Percentiles rank a stretch among this genome's conserved stretches.
phyloP scores from a whole-genome alignment of 148 eudicot species.

The Vaccinium corymbosum region DNA sequence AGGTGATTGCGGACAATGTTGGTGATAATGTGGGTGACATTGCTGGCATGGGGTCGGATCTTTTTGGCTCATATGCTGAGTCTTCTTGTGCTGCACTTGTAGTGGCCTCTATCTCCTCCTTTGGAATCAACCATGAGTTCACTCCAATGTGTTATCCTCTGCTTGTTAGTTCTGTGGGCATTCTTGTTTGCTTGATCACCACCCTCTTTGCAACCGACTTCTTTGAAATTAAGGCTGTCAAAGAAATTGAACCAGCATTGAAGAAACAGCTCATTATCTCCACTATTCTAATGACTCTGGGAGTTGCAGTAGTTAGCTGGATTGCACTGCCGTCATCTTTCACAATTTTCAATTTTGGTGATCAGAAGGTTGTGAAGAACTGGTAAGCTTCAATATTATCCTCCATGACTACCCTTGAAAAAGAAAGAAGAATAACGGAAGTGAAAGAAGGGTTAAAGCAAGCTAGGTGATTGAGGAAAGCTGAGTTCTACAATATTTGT shows the following conservation, averaged over 20 bases:
- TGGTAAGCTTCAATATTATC: slow-evolving; percentile 42
- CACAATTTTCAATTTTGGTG: slow-evolving; percentile 73
- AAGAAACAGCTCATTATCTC: slow-evolving; percentile 80
- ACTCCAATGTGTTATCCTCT: slow-evolving; percentile 58
- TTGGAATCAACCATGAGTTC: slow-evolving; percentile 56
- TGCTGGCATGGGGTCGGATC: slow-evolving; percentile 86
- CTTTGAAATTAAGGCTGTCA: slow-evolving; percentile 66
- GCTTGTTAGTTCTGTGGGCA: slow-evolving; percentile 57
- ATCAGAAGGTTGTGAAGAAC: slow-evolving; percentile 67
- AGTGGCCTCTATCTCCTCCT: slow-evolving; percentile 65
- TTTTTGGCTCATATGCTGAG: slow-evolving; percentile 63
- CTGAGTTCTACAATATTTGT: not conserved
- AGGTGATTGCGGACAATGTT: slow-evolving; percentile 83
- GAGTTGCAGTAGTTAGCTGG: slow-evolving; percentile 60
- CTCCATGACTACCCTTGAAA: not conserved
- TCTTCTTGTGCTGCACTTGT: slow-evolving; percentile 65
- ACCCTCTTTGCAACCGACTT: slow-evolving; percentile 76
- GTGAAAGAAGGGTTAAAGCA: not conserved
- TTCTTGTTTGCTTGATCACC: slow-evolving; percentile 58
- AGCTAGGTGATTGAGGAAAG: not conserved
- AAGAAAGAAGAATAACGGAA: not conserved
- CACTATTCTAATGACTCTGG: slow-evolving; percentile 68
- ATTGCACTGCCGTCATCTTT: slow-evolving; percentile 67
- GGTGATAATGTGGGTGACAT: slow-evolving; percentile 76
- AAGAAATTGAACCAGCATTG: slow-evolving; percentile 72